Conservation (phyloP, 306 rosid species). For the Cucurbita ficifolia region DNA sequence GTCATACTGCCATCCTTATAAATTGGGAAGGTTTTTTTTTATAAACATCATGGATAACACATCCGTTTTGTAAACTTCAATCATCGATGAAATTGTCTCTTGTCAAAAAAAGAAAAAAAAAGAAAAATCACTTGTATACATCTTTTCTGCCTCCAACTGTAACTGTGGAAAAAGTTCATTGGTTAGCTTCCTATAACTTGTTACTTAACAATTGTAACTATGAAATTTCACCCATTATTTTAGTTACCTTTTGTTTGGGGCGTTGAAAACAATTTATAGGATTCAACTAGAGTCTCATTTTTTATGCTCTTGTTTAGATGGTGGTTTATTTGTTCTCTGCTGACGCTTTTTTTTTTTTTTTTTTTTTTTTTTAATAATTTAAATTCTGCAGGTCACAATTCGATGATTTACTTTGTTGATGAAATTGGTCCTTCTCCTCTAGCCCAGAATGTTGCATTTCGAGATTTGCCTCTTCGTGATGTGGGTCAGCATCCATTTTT, state of each 20-base stretch:
- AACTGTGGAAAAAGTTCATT: background rate
- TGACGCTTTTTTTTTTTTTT: conserved; percentile 1
- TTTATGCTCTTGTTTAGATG: background rate
- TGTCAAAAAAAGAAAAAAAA: too few species aligned
- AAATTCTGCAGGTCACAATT: conserved; percentile 69
- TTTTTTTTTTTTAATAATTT: background rate
- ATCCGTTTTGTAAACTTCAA: too few species aligned
- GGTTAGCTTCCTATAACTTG: background rate
- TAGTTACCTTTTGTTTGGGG: background rate
- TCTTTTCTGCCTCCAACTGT: background rate
- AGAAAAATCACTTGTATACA: background rate
- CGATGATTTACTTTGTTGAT: conserved; percentile 85
- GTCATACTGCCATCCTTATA: too few species aligned
- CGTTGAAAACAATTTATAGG: background rate
- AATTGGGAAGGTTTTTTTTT: too few species aligned
- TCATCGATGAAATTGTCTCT: too few species aligned
- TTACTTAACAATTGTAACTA: background rate
- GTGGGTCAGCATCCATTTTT: conserved; percentile 99
- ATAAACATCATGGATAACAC: too few species aligned
- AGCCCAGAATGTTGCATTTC: conserved; percentile 77
- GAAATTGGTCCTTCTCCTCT: conserved; percentile 90
- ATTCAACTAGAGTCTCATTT: background rate
- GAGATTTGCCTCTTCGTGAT: conserved; percentile 97
- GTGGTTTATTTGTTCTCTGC: background rate
- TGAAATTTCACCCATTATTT: background rate